Evolutionary conservation across 208 protist species (phyloP).

Genomic region (Acanthamoeba triangularis): DNA sequence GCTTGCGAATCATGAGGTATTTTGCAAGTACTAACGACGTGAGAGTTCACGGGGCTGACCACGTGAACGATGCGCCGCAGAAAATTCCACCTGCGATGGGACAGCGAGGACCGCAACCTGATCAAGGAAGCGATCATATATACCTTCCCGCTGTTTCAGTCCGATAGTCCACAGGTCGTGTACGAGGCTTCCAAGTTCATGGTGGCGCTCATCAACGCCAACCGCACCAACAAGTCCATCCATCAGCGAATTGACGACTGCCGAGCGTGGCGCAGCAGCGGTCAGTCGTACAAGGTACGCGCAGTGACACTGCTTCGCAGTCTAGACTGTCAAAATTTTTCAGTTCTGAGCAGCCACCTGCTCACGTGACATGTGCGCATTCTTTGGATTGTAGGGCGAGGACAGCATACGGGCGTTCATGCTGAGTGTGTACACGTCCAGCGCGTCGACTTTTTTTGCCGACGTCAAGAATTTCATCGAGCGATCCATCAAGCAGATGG

Average conservation of each 20-base stretch:
- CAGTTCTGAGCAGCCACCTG: neutral
- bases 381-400: neutral
- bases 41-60: no score
- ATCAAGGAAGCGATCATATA: conserved; percentile 76
- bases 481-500: conserved; percentile 44
- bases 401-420: conserved; percentile 67
- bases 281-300: conserved; percentile 32
- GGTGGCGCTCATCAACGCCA: conserved; percentile 52
- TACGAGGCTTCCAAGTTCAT: conserved; percentile 61
- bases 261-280: conserved; percentile 19
- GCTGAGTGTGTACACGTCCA: conserved; percentile 61
- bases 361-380: neutral
- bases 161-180: conserved; percentile 34
- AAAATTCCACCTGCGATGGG: conserved; percentile 43
- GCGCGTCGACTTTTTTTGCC: conserved; percentile 32
- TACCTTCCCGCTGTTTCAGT: conserved; percentile 66
- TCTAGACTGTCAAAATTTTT: neutral
- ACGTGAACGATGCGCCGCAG: neutral
- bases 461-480: conserved; percentile 73
- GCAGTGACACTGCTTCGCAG: neutral
- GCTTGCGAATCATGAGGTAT: conserved; percentile 37
- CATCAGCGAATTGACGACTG: conserved; percentile 55
- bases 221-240: conserved; percentile 57
- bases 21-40: neutral
- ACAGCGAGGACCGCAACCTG: conserved; percentile 57